Evolutionary conservation across 2,329 filamentous ascomycete species (phyloP).

Genomic region (Apiospora sp.): DNA sequence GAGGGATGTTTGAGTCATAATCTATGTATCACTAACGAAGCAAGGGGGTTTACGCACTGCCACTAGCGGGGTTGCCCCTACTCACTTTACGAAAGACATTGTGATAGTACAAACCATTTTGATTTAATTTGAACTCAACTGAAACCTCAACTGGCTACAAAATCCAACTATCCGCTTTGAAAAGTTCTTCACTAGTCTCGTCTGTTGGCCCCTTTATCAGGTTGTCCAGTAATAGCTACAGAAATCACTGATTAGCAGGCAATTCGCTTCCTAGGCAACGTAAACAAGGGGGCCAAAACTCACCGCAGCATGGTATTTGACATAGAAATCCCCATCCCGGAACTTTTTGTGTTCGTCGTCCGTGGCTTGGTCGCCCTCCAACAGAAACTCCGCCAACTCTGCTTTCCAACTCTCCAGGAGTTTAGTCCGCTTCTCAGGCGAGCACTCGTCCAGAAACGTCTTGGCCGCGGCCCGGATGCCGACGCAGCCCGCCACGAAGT

Average conservation of each 20-base stretch:
- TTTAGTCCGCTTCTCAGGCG: not conserved
- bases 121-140: no score
- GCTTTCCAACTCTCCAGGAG: not conserved
- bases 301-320: slow-evolving; percentile 22
- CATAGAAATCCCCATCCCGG: slow-evolving; percentile 23
- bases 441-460: slow-evolving; percentile 14
- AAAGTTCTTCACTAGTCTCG: not conserved
- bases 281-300: not conserved
- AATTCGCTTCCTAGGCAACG: not conserved
- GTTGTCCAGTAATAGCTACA: not conserved
- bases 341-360: slow-evolving; percentile 12
- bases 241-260: not conserved
- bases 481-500: slow-evolving; percentile 22
- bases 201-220: not conserved
- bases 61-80: no score
- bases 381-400: slow-evolving; percentile 1
- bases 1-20: no score
- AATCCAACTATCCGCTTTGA: not conserved
- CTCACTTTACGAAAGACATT: no score
- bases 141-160: no score
- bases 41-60: no score
- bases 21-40: no score
- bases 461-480: slow-evolving; percentile 20
- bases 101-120: no score
- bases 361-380: slow-evolving; percentile 23